Conservation (phyloP, 2,329 filamentous ascomycete genomes). For the Verticillium nonalfalfae region DNA sequence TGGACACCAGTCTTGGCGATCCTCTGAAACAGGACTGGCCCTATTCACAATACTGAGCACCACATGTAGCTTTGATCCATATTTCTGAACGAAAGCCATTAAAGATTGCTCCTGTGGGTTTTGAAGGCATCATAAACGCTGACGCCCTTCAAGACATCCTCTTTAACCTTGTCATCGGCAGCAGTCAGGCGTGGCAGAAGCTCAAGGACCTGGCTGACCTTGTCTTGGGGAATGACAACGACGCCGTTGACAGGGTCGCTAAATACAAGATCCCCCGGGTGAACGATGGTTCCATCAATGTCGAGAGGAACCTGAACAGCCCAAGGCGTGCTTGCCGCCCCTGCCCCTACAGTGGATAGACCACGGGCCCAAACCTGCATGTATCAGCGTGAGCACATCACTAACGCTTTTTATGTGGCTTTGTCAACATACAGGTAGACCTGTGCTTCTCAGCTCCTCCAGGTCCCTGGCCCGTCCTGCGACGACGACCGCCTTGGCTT, state of each 20-base stretch:
- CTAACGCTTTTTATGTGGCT: background rate
- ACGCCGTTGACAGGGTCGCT: conserved; percentile 64
- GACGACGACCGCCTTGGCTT: conserved; percentile 57
- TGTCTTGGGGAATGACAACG: conserved; percentile 58
- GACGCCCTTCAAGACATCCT: conserved; percentile 56
- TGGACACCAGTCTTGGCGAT: too few relatives aligned
- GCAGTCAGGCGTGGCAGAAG: conserved; percentile 44
- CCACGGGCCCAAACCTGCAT: conserved; percentile 48
- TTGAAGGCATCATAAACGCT: conserved; percentile 62
- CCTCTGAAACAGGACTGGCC: too few relatives aligned
- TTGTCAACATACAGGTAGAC: conserved; percentile 44
- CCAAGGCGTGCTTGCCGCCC: conserved; percentile 49
- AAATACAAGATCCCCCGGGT: conserved; percentile 61
- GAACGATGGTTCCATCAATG: conserved; percentile 34
- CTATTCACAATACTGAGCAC: background rate
- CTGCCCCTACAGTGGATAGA: conserved; percentile 51
- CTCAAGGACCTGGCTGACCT: conserved; percentile 53
- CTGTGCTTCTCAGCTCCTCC: conserved; percentile 46
- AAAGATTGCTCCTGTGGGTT: conserved; percentile 39
- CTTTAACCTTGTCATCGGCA: conserved; percentile 56
- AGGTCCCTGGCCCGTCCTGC: conserved; percentile 64
- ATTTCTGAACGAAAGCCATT: conserved; percentile 1
- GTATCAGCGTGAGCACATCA: background rate
- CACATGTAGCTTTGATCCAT: background rate
- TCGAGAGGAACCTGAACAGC: conserved; percentile 39